phyloP scores from a whole-genome alignment of 768 basidiomycete species.

The Stropharia rugosoannulata region DNA sequence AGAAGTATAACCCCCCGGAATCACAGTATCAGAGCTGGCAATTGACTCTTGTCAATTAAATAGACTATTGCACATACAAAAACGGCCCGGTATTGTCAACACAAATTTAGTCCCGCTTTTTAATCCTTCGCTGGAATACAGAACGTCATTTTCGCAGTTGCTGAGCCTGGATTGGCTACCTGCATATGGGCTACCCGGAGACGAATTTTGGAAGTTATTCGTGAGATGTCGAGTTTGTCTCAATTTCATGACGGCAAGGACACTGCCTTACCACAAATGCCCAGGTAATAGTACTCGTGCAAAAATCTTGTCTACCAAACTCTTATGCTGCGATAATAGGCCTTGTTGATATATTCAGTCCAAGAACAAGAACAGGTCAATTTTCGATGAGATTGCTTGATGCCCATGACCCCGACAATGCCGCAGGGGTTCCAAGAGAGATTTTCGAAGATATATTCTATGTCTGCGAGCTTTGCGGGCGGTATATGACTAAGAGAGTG shows the following conservation, averaged over 20 bases:
- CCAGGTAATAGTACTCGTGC: neutral
- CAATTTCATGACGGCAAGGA: neutral
- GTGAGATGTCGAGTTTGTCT: neutral
- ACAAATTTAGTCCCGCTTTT: too few relatives aligned
- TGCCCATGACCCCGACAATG: neutral
- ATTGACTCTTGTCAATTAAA: too few relatives aligned
- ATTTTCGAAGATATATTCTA: neutral
- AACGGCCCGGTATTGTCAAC: too few relatives aligned
- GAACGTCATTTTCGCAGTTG: neutral
- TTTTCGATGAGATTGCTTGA: too few relatives aligned
- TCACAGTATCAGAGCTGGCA: too few relatives aligned
- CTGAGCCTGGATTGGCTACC: neutral
- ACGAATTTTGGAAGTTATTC: neutral
- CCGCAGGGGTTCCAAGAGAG: neutral
- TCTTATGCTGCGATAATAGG: too few relatives aligned
- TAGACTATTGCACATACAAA: neutral
- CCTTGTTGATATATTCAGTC: too few relatives aligned
- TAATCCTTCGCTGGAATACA: neutral
- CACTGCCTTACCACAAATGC: neutral
- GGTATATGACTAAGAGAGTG: neutral
- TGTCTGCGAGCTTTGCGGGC: neutral
- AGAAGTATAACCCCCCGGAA: too few relatives aligned
- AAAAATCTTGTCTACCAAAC: too few relatives aligned
- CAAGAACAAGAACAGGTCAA: too few relatives aligned
- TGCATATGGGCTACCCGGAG: neutral